These are phyloP conservation scores for Phytophthora parvispora DNA, from an alignment of 352 stramenopile species.

Conservation along the genomic window DNA sequence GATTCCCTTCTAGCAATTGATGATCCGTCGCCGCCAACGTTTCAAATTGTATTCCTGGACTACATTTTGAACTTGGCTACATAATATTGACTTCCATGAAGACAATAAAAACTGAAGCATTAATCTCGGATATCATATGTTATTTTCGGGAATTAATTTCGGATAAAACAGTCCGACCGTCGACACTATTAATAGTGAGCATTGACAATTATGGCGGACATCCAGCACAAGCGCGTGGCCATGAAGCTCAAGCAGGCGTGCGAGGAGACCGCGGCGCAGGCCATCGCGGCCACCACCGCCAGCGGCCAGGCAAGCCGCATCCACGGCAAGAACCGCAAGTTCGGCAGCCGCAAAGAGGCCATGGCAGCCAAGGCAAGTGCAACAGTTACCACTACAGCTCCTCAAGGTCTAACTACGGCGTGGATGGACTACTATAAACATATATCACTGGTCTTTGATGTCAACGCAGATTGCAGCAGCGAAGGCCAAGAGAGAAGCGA, in stretches of 20 bases:
- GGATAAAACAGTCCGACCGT: background rate
- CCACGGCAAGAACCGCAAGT: conserved; percentile 91
- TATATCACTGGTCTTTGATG: conserved; percentile 2
- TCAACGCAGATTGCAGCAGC: conserved; percentile 72
- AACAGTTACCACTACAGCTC: too few species aligned
- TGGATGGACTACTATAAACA: too few species aligned
- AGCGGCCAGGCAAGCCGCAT: conserved; percentile 79
- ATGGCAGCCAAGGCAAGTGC: conserved; percentile 82
- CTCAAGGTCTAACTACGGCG: too few species aligned
- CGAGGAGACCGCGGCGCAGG: conserved; percentile 85
- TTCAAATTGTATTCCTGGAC: background rate
- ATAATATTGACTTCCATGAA: background rate
- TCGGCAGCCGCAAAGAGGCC: conserved; percentile 82
- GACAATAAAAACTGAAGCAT: background rate
- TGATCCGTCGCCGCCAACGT: background rate
- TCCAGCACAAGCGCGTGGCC: conserved; percentile 75
- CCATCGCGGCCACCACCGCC: conserved; percentile 75
- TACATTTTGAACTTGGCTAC: background rate
- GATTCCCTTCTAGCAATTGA: too few species aligned
- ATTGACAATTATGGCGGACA: conserved; percentile 61
- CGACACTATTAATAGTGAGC: background rate
- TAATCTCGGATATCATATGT: background rate
- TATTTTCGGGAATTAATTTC: background rate
- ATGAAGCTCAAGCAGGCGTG: conserved; percentile 83
- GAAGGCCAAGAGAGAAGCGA: conserved; percentile 78